These are phyloP conservation scores for Tuber aestivum DNA, from an alignment of 495 filamentous ascomycete species.

Conservation along the genomic window DNA sequence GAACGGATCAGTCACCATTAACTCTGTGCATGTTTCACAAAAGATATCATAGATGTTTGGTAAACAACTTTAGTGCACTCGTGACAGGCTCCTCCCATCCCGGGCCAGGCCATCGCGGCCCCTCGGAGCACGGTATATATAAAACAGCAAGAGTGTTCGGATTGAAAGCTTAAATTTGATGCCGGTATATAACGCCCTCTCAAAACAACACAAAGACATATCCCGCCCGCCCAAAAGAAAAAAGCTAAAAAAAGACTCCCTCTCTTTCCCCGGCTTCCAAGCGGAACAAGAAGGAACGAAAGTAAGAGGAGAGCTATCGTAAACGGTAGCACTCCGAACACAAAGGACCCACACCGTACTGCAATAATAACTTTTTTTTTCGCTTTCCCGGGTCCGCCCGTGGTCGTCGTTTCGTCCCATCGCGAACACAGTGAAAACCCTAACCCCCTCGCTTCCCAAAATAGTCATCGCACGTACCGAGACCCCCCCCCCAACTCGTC, in stretches of 20 bases:
- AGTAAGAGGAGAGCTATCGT: neutral
- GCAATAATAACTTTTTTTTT: conserved; percentile 1
- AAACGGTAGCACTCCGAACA: neutral
- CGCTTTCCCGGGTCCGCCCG: neutral
- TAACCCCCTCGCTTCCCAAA: conserved; percentile 3
- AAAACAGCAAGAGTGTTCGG: neutral
- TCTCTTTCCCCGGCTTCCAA: neutral
- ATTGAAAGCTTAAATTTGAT: neutral
- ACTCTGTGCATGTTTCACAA: neutral
- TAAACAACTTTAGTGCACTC: neutral
- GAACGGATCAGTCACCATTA: neutral
- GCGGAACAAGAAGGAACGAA: neutral
- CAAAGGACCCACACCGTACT: neutral
- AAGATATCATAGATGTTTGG: neutral
- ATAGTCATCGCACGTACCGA: neutral
- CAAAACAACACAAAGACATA: neutral
- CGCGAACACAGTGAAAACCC: neutral
- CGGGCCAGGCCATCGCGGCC: neutral
- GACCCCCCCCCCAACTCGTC: neutral
- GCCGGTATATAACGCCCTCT: neutral
- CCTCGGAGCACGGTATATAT: neutral
- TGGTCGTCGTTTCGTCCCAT: neutral
- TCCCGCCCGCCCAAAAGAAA: neutral
- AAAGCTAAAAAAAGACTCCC: neutral
- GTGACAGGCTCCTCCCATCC: neutral